phyloP scores from a whole-genome alignment of 2,329 filamentous ascomycete genomes.

The Mycogone perniciosa region DNA sequence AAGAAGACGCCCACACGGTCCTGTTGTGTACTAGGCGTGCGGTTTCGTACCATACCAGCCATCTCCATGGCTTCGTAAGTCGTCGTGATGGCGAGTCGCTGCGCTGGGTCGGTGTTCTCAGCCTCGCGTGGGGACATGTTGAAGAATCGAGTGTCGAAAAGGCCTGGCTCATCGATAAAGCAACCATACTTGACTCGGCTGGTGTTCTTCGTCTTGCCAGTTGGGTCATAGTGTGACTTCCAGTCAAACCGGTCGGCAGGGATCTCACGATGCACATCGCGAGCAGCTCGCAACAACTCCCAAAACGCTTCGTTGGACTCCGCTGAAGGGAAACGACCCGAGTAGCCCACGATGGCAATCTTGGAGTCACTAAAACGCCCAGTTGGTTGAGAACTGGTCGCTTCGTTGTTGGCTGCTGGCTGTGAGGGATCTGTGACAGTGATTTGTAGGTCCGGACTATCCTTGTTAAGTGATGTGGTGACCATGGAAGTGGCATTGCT shows the following conservation, averaged over 20 bases:
- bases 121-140: constrained; percentile 78
- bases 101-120: constrained; percentile 68
- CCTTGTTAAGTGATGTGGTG: too few relatives aligned
- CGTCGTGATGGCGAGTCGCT: constrained; percentile 65
- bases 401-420: too few relatives aligned
- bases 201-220: constrained; percentile 62
- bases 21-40: constrained; percentile 42
- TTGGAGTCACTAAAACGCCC: too few relatives aligned
- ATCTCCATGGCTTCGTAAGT: constrained; percentile 74
- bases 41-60: constrained; percentile 8
- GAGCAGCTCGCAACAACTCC: constrained; percentile 60
- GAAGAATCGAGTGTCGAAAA: constrained; percentile 75
- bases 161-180: constrained; percentile 61
- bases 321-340: too few relatives aligned
- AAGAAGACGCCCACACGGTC: constrained; percentile 65
- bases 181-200: constrained; percentile 64
- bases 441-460: too few relatives aligned
- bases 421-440: too few relatives aligned
- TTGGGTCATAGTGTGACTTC: constrained; percentile 59
- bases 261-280: constrained; percentile 59
- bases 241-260: constrained; percentile 63
- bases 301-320: constrained; percentile 39
- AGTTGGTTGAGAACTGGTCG: too few relatives aligned
- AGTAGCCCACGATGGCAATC: too few relatives aligned
- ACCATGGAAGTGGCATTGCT: too few relatives aligned